phyloP scores from a whole-genome alignment of 495 filamentous ascomycete species.

The Xylaria curta region DNA sequence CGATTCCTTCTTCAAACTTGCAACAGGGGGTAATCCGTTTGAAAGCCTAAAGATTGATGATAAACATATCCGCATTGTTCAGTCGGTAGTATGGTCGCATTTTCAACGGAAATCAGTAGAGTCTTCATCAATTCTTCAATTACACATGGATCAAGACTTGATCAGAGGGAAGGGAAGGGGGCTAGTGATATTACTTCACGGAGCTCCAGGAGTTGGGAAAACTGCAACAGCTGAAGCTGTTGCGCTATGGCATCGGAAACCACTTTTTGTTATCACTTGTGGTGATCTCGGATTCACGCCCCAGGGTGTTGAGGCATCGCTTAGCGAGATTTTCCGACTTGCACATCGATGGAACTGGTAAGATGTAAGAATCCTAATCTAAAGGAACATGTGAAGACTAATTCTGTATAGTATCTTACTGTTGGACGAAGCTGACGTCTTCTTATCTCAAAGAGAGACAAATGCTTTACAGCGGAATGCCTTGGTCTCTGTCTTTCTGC shows the following conservation, averaged over 20 bases:
- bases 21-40: not conserved
- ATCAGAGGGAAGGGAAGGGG: constrained; percentile 55
- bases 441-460: constrained; percentile 42
- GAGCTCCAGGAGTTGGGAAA: constrained; percentile 54
- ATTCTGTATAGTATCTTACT: constrained; percentile 36
- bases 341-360: constrained; percentile 46
- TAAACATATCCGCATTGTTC: not conserved
- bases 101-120: not conserved
- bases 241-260: constrained; percentile 47
- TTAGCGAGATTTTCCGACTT: constrained; percentile 45
- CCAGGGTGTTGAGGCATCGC: constrained; percentile 42
- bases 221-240: constrained; percentile 47
- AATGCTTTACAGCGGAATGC: constrained; percentile 52
- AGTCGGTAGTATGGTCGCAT: not conserved
- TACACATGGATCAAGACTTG: constrained; percentile 35
- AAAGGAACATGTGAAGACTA: not conserved
- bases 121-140: not conserved
- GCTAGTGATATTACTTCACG: constrained; percentile 54
- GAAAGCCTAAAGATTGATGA: not conserved
- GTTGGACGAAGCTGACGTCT: constrained; percentile 47
- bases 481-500: constrained; percentile 46
- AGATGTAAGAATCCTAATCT: not conserved
- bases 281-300: constrained; percentile 53
- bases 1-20: not conserved
- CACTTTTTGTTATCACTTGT: constrained; percentile 53